Evolutionary conservation across 2,329 filamentous ascomycete species (phyloP).

Genomic region (Falciphora oryzae): DNA sequence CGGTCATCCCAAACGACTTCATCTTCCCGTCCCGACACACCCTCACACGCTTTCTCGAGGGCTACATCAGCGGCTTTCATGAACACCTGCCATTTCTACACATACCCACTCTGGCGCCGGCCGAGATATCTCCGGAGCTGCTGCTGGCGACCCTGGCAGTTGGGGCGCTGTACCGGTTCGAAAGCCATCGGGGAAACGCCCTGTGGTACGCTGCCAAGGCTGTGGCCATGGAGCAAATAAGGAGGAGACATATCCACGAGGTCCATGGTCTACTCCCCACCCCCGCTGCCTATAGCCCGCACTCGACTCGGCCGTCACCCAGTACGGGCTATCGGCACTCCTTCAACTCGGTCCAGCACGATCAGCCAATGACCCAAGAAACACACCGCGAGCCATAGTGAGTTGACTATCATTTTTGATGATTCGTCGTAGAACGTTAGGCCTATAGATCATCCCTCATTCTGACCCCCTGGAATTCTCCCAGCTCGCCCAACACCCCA

Average conservation of each 20-base stretch:
- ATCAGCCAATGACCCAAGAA: constrained; percentile 51
- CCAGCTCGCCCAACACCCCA: constrained; percentile 52
- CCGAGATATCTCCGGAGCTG: constrained; percentile 62
- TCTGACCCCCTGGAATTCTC: background rate
- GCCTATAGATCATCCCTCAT: background rate
- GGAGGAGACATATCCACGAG: constrained; percentile 50
- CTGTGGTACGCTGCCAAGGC: constrained; percentile 57
- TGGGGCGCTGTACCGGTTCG: constrained; percentile 60
- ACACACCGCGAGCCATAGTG: constrained; percentile 55
- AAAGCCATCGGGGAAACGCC: constrained; percentile 51
- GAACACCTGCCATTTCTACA: constrained; percentile 59
- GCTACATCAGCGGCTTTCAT: constrained; percentile 62
- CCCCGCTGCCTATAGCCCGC: constrained; percentile 52
- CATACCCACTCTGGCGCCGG: constrained; percentile 57
- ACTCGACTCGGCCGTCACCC: constrained; percentile 53
- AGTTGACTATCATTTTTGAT: constrained; percentile 22
- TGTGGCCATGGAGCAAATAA: constrained; percentile 53
- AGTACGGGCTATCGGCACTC: constrained; percentile 52
- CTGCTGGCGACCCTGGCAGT: constrained; percentile 62
- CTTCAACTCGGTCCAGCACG: constrained; percentile 52
- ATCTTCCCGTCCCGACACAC: constrained; percentile 65
- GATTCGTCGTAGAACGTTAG: background rate
- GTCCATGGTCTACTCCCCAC: constrained; percentile 51
- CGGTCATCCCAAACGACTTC: constrained; percentile 56
- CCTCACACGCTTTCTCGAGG: constrained; percentile 61